Evolutionary conservation across 257 asterid genomes (phyloP), one percentile per base, ranked within the genome.

Genomic region (Lavandula angustifolia): DNA sequence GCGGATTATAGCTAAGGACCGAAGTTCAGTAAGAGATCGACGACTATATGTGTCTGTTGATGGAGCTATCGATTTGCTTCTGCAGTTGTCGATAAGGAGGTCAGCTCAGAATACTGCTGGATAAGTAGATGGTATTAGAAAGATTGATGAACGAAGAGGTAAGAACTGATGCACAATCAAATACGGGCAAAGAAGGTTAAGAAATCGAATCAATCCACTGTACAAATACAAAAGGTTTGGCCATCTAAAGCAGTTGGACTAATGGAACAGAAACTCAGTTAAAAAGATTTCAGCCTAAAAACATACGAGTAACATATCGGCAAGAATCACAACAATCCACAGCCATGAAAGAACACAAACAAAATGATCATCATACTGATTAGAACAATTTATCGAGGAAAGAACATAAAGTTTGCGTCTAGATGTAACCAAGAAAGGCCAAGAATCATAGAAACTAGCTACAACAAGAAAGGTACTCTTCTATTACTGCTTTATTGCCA

Each of bases 81-180:
- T 32, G 43, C 16, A 56, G 53, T 9, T 10, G 22, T 54, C 62
- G 49, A 54, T 48, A 38, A 62, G 61, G 62, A 62, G 75, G 35
- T 32, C 59, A 32, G 53, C 67, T 13, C 16, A 56, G 52, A 53
- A 10, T 42, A 53, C 32, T 51, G 64, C 64, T 73, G 64, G 58
- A 59, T 12, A 40, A 22, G 27, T 22, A 3, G 6, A 4, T 14
- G 13, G 29, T 33, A 34, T 4, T n/a, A 16, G n/a, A 31, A 35
- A 34, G 4, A 66, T 17, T 27, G 4, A 33, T 16, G 9, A 3
- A 44, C 4, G 1, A 31, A 9, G 4, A 33, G 10, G 16, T 8
- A 31, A 8, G 46, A 12, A 31, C 13, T 43, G 2, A 29, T 14
- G 55, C 16, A 11, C 35, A 63, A 34, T 3, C 49, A 60, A 5